These are phyloP conservation scores for Dryadomyces quercivorus DNA, from an alignment of 2,329 filamentous ascomycete genomes.

Conservation along the genomic window DNA sequence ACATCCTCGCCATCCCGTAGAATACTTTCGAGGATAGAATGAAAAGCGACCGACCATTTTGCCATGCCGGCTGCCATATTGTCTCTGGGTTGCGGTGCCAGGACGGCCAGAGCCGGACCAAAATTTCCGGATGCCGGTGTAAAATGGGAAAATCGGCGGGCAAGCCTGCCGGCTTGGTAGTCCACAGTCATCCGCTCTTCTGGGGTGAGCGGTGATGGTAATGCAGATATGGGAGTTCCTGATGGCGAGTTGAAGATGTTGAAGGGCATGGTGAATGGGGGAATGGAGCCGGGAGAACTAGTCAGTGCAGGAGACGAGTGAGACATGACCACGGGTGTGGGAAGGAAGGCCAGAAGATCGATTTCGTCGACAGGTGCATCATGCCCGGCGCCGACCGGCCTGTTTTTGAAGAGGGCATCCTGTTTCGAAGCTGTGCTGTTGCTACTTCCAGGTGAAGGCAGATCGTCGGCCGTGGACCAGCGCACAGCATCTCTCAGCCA, in stretches of 20 bases:
- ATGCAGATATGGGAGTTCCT: constrained; percentile 25
- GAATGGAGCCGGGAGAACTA: background rate
- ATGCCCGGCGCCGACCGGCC: too few relatives aligned
- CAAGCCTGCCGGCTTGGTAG: constrained; percentile 33
- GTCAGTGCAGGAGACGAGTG: background rate
- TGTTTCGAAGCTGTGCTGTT: background rate
- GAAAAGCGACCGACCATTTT: constrained; percentile 46
- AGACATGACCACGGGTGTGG: constrained; percentile 8
- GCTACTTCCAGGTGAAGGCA: background rate
- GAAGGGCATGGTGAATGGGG: constrained; percentile 15
- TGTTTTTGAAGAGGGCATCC: background rate
- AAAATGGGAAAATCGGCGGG: constrained; percentile 30
- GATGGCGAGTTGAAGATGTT: constrained; percentile 27
- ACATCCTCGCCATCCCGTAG: constrained; percentile 50
- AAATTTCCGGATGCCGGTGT: constrained; percentile 35
- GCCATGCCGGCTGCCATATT: constrained; percentile 7
- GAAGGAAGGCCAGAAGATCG: background rate
- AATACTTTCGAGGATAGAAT: constrained; percentile 40
- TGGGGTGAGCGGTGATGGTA: constrained; percentile 20
- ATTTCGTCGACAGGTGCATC: background rate
- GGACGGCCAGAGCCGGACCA: constrained; percentile 28
- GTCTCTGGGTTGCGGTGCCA: constrained; percentile 11
- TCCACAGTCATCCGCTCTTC: constrained; percentile 27
- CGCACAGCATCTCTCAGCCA: constrained; percentile 25
- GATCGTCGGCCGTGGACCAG: background rate